Percentiles rank a stretch among this genome's conserved stretches.
phyloP scores from a whole-genome alignment of 495 filamentous ascomycete species.

The Tuber aestivum region DNA sequence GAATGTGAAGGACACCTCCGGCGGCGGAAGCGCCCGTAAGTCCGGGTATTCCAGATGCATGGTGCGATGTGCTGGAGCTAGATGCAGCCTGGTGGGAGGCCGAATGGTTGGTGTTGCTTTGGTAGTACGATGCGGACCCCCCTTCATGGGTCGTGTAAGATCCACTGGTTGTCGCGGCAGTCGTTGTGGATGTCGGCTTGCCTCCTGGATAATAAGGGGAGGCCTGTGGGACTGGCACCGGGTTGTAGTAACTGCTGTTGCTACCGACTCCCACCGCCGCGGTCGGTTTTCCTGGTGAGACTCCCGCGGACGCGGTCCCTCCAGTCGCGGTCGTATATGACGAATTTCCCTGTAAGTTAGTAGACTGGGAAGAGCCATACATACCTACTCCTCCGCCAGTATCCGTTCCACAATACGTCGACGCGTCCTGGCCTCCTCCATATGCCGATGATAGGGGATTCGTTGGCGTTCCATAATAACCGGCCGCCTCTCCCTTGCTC shows the following conservation, averaged over 20 bases:
- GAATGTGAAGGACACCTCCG: conserved; percentile 5
- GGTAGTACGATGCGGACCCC: conserved; percentile 17
- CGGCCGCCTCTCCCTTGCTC: conserved; percentile 16
- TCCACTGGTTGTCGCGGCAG: background rate
- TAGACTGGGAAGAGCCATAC: conserved; percentile 26
- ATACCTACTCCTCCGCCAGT: conserved; percentile 18
- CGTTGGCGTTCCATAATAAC: conserved; percentile 27
- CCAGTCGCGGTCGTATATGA: conserved; percentile 7
- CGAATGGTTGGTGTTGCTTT: conserved; percentile 5
- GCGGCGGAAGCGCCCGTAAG: conserved; percentile 9
- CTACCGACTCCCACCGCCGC: conserved; percentile 3
- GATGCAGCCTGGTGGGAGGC: conserved; percentile 1
- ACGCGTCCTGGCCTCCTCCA: conserved; percentile 11
- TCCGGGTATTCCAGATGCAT: conserved; percentile 7
- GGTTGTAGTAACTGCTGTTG: conserved; percentile 22
- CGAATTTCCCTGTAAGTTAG: conserved; percentile 17
- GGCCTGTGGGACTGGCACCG: conserved; percentile 27
- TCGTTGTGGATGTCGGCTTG: background rate
- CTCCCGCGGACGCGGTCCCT: background rate
- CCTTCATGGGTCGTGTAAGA: conserved; percentile 1
- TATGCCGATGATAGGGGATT: conserved; percentile 26
- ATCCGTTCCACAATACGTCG: conserved; percentile 13
- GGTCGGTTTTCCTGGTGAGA: background rate
- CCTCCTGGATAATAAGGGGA: conserved; percentile 24
- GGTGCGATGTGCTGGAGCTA: conserved; percentile 10